Base-by-base conservation (phyloP, 1,284 basidiomycete species). In the Rhodotorula sp. region DNA sequence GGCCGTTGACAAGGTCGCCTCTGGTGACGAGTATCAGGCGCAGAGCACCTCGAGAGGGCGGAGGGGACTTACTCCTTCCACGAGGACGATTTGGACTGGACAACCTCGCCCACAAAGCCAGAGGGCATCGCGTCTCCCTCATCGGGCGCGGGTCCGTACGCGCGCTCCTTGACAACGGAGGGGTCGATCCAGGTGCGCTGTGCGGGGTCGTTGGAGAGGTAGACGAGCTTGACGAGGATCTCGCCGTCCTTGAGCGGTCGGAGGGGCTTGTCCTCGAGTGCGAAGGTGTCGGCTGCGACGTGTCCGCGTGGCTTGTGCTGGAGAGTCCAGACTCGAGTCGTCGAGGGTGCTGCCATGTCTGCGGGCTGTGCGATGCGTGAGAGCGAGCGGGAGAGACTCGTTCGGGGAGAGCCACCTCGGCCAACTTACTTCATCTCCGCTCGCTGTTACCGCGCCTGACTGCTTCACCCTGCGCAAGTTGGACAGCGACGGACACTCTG, bases 151-250 rank as follows among this genome's bases (percentile, higher is more conserved):
- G 68, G 68, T 1, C 68, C 68, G n/a, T 69, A 69, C n/a, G 64
- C 64, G n/a, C 59, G 59, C 4, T 62, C 65, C 37, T 31, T 44
- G 48, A 65, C 54, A 24, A 57, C 65, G 7, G 11, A 18, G 59
- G 65, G 65, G 52, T 74, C 64, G 62, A 79, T 79, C 78, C 78
- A 79, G 16, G 68, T 73, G 34, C 78, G 71, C 75, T 78, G 77
- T 1, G 79, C 79, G 1, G 79, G 79, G 68, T 78, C 78, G 69
- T 80, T 80, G 24, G 75, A 76, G 46, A 80, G 50, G 65, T 67
- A 77, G 44, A 72, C 55, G 37, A 71, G 34, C 68, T 78, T 71
- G 59, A 79, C 55, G 51, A 79, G 72, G 48, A 79, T 57, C 65
- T 79, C 53, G 56, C 77, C 77, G 50, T 77, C 76, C 62, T 77